Conservation (phyloP, 2,329 filamentous ascomycete species). For the Aureobasidium sp. region DNA sequence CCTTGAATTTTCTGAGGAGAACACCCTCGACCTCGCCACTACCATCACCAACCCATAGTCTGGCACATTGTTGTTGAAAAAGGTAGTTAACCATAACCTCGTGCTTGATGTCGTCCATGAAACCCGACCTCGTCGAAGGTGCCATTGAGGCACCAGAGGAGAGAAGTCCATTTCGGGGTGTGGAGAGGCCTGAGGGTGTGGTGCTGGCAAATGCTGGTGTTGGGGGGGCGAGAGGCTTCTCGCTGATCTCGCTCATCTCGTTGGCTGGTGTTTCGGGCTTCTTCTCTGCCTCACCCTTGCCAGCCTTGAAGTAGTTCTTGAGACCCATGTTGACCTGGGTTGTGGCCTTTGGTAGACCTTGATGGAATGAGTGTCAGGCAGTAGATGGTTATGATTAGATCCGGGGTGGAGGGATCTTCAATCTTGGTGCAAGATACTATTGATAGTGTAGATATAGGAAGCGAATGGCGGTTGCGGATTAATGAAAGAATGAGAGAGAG, state of each 20-base stretch:
- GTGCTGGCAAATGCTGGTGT: slow-evolving; percentile 18
- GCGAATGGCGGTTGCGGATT: slow-evolving; percentile 1
- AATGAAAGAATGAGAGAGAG: slow-evolving; percentile 7
- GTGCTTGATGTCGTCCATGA: slow-evolving; percentile 67
- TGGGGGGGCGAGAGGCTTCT: slow-evolving; percentile 29
- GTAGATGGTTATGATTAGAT: not conserved
- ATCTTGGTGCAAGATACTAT: slow-evolving; percentile 1
- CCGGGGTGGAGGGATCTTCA: not conserved
- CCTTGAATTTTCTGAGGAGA: slow-evolving; percentile 59
- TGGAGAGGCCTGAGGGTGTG: slow-evolving; percentile 32
- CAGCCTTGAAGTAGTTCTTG: slow-evolving; percentile 55
- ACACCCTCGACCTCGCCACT: slow-evolving; percentile 65
- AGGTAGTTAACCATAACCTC: slow-evolving; percentile 80
- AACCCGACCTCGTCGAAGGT: slow-evolving; percentile 18
- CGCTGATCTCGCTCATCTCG: slow-evolving; percentile 26
- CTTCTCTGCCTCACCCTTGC: slow-evolving; percentile 35
- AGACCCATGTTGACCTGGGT: slow-evolving; percentile 48
- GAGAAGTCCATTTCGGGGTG: slow-evolving; percentile 35
- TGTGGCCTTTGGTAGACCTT: slow-evolving; percentile 3
- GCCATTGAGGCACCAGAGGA: slow-evolving; percentile 48
- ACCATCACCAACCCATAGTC: slow-evolving; percentile 66
- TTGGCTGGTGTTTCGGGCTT: slow-evolving; percentile 20
- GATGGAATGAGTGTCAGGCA: slow-evolving; percentile 8
- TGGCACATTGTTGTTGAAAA: slow-evolving; percentile 70
- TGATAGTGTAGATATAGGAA: not conserved